Conservation (phyloP, 2,329 filamentous ascomycete species). For the Aspergillus sojae region DNA sequence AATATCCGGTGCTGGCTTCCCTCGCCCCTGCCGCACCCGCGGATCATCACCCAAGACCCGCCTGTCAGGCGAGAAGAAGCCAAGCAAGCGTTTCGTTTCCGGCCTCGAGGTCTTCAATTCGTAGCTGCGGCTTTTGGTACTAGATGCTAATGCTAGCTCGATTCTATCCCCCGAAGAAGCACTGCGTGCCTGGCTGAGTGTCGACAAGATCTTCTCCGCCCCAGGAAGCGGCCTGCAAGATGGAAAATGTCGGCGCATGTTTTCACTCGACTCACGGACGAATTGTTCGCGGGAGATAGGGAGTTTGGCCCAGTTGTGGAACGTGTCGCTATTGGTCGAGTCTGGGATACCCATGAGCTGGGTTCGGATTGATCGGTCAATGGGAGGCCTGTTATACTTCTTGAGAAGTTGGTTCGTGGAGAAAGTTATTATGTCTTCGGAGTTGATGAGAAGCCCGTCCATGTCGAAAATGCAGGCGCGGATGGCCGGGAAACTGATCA, state of each 20-base stretch:
- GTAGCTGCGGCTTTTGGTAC: conserved; percentile 24
- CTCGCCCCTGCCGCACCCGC: conserved; percentile 24
- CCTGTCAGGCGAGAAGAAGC: conserved; percentile 18
- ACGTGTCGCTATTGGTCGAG: conserved; percentile 29
- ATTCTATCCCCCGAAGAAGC: conserved; percentile 18
- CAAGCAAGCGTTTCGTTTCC: conserved; percentile 24
- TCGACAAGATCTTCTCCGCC: conserved; percentile 21
- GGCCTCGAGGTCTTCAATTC: conserved; percentile 25
- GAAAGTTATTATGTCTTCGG: conserved; percentile 35
- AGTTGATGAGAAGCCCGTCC: conserved; percentile 38
- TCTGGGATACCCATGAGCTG: conserved; percentile 28
- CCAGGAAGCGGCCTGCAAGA: conserved; percentile 28
- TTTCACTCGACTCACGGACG: conserved; percentile 30
- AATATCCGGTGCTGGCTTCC: conserved; percentile 32
- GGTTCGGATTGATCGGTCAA: conserved; percentile 22
- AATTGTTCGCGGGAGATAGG: conserved; percentile 34
- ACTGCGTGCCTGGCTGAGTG: conserved; percentile 18
- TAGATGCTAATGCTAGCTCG: conserved; percentile 27
- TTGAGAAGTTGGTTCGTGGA: conserved; percentile 22
- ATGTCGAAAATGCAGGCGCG: conserved; percentile 41
- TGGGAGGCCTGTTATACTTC: conserved; percentile 22
- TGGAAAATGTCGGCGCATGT: conserved; percentile 32
- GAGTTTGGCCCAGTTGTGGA: conserved; percentile 37
- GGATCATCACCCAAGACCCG: conserved; percentile 24
- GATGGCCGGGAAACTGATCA: conserved; percentile 26